These are phyloP conservation scores for Pichia ethanolica DNA, from an alignment of 805 yeast species.

Conservation along the genomic window DNA sequence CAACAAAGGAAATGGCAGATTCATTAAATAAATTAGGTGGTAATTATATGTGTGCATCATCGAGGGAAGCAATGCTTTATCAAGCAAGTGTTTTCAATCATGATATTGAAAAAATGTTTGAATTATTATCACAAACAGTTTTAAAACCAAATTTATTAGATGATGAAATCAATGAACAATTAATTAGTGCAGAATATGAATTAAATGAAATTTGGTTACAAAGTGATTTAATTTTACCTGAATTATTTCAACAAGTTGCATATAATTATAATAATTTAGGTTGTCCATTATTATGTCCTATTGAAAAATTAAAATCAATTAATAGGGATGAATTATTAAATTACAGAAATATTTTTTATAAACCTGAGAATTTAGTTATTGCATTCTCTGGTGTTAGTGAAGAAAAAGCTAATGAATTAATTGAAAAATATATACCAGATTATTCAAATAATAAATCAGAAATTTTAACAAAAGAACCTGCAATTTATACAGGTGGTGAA, in stretches of 20 bases:
- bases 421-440: conserved; percentile 56
- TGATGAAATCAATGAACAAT: conserved; percentile 68
- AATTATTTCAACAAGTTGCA: conserved; percentile 81
- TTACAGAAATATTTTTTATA: conserved; percentile 60
- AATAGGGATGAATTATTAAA: conserved; percentile 41
- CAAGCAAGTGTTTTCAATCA: conserved; percentile 91
- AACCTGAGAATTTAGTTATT: conserved; percentile 75
- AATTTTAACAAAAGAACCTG: conserved; percentile 26
- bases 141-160: conserved; percentile 59
- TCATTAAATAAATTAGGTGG: conserved; percentile 80
- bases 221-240: conserved; percentile 83
- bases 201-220: conserved; percentile 74
- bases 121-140: conserved; percentile 70
- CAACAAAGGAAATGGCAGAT: conserved; percentile 67
- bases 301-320: conserved; percentile 53
- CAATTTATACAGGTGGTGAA: conserved; percentile 57
- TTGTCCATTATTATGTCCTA: conserved; percentile 76
- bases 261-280: conserved; percentile 70
- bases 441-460: conserved; percentile 33
- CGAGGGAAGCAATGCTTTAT: conserved; percentile 85
- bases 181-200: conserved; percentile 70
- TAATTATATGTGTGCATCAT: conserved; percentile 86
- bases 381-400: conserved; percentile 84
- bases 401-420: conserved; percentile 56
- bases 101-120: conserved; percentile 75